A percentile compares a stretch with the other conserved stretches of the same genome.
Conservation (phyloP, 202 grass and related monocot genomes). For the Carex arenaria region DNA sequence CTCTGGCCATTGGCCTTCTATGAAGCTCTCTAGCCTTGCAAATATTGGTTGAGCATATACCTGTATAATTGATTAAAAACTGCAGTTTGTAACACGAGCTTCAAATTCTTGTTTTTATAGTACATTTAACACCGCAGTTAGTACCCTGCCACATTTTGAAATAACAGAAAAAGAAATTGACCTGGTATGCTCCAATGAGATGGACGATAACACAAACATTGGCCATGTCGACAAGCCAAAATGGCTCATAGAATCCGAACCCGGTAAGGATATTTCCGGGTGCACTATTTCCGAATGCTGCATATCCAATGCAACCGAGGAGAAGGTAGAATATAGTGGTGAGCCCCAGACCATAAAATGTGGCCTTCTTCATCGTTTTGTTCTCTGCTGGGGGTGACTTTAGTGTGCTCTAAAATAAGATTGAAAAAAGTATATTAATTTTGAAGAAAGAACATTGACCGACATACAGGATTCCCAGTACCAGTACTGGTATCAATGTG, state of each 20-base stretch:
- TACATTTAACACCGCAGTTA: background rate
- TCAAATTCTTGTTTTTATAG: background rate
- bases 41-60: conserved; percentile 95
- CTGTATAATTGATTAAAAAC: conserved; percentile 17
- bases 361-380: conserved; percentile 70
- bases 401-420: conserved; percentile 46
- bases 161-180: conserved; percentile 9
- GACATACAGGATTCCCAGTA: background rate
- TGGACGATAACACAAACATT: conserved; percentile 88
- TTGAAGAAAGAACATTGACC: background rate
- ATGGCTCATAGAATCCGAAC: conserved; percentile 80
- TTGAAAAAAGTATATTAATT: background rate
- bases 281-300: conserved; percentile 73
- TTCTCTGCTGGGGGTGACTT: conserved; percentile 74
- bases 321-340: conserved; percentile 90
- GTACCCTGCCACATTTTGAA: background rate
- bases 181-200: conserved; percentile 87
- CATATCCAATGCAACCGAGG: conserved; percentile 73
- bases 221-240: conserved; percentile 90
- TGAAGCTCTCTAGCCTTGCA: conserved; percentile 65
- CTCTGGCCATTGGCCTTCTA: conserved; percentile 58
- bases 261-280: conserved; percentile 76
- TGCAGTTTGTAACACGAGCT: background rate
- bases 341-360: conserved; percentile 47
- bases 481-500: background rate